Base-by-base conservation (phyloP, 306 rosid genomes). In the Lablab purpureus region DNA sequence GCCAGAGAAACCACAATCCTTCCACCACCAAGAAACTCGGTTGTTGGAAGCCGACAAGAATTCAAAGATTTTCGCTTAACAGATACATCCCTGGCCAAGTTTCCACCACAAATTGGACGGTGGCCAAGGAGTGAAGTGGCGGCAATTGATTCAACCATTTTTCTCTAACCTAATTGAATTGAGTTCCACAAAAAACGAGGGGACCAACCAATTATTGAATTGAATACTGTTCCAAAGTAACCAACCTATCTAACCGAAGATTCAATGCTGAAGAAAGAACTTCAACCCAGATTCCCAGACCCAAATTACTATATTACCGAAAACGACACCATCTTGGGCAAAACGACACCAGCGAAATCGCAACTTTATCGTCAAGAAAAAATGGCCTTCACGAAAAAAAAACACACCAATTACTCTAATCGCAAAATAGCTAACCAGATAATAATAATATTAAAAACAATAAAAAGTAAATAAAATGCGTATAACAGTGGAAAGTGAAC, bases 61-160 rank as follows among this genome's bases (percentile, higher is more conserved):
- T 52, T 67, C 6, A 75, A 50, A 76, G 80, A 76, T 78, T 83
- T 91, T 82, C 92, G 83, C 78, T 90, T 95, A 63, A 23, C 70
- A 36, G 88, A 82, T 0, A 56, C 83, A 75, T 90, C 91, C 73
- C 87, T 83, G 0, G 73, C 70, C 23, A 84, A 83, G 79, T 80
- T 82, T 22, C 94, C 88, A 1, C 91, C 87, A 32, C 84, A 86
- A 7, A 89, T 76, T 8, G 95, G 93, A n/a, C 88, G 89, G 82
- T 88, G 89, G 28, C 91, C 90, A 59, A 90, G 87, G 65, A 93
- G 74, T 30, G 93, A 90, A 59, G 95, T 92, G 66, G 96, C 88
- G 84, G 99, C 89, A 82, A 95, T 80, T 58, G 98, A 91, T 75
- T 95, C 97, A 67, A 87, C 92, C 99, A 95, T 95, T 54, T 51